Evolutionary conservation across 176 grass and related monocot species (phyloP).

Genomic region (Musa itinerans): DNA sequence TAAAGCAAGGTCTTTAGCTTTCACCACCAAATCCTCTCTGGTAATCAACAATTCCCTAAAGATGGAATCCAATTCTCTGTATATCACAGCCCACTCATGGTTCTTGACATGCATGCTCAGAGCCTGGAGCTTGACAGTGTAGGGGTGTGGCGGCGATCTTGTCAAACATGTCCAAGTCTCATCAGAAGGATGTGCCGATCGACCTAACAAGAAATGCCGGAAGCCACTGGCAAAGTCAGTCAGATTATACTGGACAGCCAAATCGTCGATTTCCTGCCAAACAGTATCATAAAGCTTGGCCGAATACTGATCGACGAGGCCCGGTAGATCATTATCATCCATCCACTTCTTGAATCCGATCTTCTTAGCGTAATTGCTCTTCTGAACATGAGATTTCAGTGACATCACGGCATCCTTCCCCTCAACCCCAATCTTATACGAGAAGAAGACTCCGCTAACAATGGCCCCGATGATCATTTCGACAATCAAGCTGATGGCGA

Average conservation of each 20-base stretch:
- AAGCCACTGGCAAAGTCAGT: conserved; percentile 84
- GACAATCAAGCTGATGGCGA: conserved; percentile 63
- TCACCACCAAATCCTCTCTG: conserved; percentile 74
- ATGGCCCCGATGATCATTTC: conserved; percentile 65
- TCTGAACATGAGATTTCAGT: conserved; percentile 78
- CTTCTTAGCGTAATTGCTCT: conserved; percentile 75
- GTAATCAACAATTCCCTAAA: conserved; percentile 73
- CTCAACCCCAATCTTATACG: conserved; percentile 93
- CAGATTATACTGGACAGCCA: conserved; percentile 73
- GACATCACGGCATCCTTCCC: conserved; percentile 82
- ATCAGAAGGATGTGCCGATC: conserved; percentile 30
- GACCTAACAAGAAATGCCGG: conserved; percentile 57
- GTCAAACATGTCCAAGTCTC: conserved; percentile 30
- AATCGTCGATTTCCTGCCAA: conserved; percentile 78
- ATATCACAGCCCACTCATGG: conserved; percentile 76
- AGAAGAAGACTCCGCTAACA: conserved; percentile 70
- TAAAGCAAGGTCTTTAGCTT: conserved; percentile 72
- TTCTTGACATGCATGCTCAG: conserved; percentile 40
- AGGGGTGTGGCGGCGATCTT: conserved; percentile 38
- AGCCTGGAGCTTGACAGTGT: conserved; percentile 62
- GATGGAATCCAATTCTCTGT: conserved; percentile 61
- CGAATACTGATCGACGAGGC: conserved; percentile 71
- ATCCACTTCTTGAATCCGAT: conserved; percentile 92
- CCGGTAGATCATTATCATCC: conserved; percentile 72
- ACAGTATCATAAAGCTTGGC: conserved; percentile 73